A percentile compares a stretch with the other conserved stretches of the same genome.
Conservation (phyloP, 1,284 basidiomycete genomes). For the Leccinum insolens region DNA sequence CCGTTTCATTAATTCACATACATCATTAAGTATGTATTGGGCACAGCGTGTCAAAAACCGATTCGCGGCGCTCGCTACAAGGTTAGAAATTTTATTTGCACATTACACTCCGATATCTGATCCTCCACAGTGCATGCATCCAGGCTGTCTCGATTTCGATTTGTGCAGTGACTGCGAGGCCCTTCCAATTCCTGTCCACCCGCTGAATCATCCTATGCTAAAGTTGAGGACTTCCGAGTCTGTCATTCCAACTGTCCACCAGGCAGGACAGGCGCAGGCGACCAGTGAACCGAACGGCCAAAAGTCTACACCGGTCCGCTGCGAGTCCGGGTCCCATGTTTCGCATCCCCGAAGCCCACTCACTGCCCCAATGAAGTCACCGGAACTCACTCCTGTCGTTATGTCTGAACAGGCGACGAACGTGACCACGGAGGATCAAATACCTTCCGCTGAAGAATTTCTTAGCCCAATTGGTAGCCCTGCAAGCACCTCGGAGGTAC, state of each 20-base stretch:
- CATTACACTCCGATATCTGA: constrained; percentile 5
- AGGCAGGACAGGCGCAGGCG: constrained; percentile 37
- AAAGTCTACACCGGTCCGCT: not conserved
- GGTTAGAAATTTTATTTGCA: constrained; percentile 38
- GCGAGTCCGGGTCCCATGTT: constrained; percentile 3
- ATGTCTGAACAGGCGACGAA: not conserved
- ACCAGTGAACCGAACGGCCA: constrained; percentile 14
- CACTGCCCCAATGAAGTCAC: not conserved
- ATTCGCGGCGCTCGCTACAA: constrained; percentile 76
- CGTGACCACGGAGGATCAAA: constrained; percentile 7
- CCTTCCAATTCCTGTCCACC: constrained; percentile 77
- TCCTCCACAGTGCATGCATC: constrained; percentile 73
- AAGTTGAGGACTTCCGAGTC: constrained; percentile 68
- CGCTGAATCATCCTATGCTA: constrained; percentile 73
- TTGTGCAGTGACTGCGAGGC: constrained; percentile 84
- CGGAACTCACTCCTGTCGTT: not conserved
- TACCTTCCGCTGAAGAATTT: constrained; percentile 25
- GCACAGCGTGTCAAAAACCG: constrained; percentile 50
- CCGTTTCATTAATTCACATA: not conserved
- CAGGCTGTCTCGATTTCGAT: constrained; percentile 81
- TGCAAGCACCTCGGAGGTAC: not conserved
- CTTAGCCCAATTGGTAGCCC: constrained; percentile 31
- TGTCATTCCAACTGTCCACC: constrained; percentile 54
- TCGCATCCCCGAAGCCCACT: not conserved
- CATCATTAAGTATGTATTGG: not conserved